Percentiles rank a stretch among this genome's conserved stretches.
These are phyloP conservation scores for Amaranthus cruentus DNA, from an alignment of 148 eudicot genomes.

Conservation along the genomic window DNA sequence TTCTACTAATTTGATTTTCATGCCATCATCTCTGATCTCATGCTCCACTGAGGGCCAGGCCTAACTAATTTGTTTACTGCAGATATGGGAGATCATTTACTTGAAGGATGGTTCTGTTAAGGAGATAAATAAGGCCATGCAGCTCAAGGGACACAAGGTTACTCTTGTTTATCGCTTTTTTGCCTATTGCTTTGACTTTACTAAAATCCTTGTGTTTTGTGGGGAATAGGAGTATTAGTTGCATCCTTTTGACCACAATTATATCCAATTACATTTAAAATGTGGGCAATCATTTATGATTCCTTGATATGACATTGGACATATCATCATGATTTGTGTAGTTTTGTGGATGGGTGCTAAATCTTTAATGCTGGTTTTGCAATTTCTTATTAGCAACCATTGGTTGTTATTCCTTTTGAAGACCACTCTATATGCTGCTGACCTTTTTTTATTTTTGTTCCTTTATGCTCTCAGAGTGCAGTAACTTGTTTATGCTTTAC, in stretches of 20 bases:
- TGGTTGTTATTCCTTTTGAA: background rate
- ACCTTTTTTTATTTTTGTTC: background rate
- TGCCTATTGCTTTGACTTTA: background rate
- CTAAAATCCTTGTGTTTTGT: background rate
- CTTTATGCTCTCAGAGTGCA: conserved; percentile 68
- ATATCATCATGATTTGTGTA: background rate
- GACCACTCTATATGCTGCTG: background rate
- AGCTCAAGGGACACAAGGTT: conserved; percentile 99
- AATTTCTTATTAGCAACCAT: background rate
- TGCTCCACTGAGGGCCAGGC: background rate
- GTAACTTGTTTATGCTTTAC: conserved; percentile 93
- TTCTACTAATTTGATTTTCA: background rate
- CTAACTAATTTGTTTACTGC: conserved; percentile 19
- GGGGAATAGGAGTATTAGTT: background rate
- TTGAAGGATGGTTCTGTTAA: conserved; percentile 88
- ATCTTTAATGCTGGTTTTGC: background rate
- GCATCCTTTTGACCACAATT: background rate
- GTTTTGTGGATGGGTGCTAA: background rate
- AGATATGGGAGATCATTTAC: conserved; percentile 94
- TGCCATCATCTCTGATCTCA: background rate
- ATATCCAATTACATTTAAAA: background rate
- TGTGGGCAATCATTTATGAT: conserved; percentile 2
- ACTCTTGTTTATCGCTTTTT: conserved; percentile 12
- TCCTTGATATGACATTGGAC: background rate
- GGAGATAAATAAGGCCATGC: conserved; percentile 86